Evolutionary conservation across 192 early-diverging fungal species (phyloP), one percentile per base, ranked within the genome.

Genomic region (Ambispora gerdemannii): DNA sequence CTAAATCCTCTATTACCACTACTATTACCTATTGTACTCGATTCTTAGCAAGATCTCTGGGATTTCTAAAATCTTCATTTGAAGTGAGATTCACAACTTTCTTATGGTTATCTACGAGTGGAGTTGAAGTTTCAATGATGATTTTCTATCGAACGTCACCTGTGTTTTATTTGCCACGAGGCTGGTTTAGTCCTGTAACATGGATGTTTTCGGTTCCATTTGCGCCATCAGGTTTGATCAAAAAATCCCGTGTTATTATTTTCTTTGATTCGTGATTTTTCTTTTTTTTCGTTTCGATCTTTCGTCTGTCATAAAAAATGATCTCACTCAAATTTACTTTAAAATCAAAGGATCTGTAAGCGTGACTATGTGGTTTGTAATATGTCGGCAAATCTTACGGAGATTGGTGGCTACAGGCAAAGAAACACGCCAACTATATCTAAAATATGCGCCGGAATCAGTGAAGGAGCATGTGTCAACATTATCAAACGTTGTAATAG

Each of bases 111-210:
- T 38, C 81, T 17, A 74, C 89, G 20, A 89, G 84, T 72, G 87
- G 87, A 20, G 61, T 84, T 24, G 86, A 91, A 55, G 72, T 88
- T 1, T 35, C 85, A 17, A 71, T 93, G 69, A 81, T 88, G 11
- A 66, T 90, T 8, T 90, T 83, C 83, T 91, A 86, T 76, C 81
- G 88, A 50, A 81, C 86, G 1, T 72, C 62, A 4, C 82, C 92
- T 3, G 88, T 93, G 64, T 92, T 95, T 67, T 91, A 88, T 56
- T 71, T 93, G 10, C 93, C 92, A 4, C 52, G 71, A 2, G 87
- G 86, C 43, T 92, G 90, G 90, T 89, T 93, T 72, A 89, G 92
- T 36, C 91, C 92, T 33, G 80, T 87, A 7, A 74, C 87, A 51
- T 83, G 81, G 75, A 75, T 89, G 52, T 67, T 91, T 38, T 81